phyloP scores from a whole-genome alignment of 345 rosid genomes.

The Pseudoturritis turrita region DNA sequence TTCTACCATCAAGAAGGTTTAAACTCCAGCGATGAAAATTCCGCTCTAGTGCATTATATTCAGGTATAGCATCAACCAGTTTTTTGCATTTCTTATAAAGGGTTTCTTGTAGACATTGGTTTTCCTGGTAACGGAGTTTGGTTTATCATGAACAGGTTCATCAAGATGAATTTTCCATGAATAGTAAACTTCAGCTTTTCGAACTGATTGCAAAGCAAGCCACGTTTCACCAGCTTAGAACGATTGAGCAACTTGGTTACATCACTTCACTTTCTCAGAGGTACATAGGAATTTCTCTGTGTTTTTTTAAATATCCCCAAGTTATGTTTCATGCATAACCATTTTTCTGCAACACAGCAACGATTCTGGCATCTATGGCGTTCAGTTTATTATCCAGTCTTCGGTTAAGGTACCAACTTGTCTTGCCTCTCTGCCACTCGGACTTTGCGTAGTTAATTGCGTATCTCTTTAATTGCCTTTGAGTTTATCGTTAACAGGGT shows the following conservation, averaged over 20 bases:
- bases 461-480: not conserved
- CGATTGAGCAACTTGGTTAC: slow-evolving; percentile 89
- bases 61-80: slow-evolving; percentile 46
- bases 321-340: not conserved
- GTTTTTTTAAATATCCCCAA: not conserved
- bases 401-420: slow-evolving; percentile 49
- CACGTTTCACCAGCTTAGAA: slow-evolving; percentile 89
- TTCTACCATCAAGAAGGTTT: slow-evolving; percentile 55
- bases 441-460: not conserved
- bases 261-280: slow-evolving; percentile 56
- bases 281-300: slow-evolving; percentile 23
- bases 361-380: slow-evolving; percentile 62
- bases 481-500: slow-evolving; percentile 36
- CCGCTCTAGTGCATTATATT: slow-evolving; percentile 75
- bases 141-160: slow-evolving; percentile 46
- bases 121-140: not conserved
- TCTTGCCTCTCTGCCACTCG: not conserved
- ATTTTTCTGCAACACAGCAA: slow-evolving; percentile 37
- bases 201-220: slow-evolving; percentile 64
- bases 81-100: not conserved
- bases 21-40: slow-evolving; percentile 78
- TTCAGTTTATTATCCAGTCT: slow-evolving; percentile 77
- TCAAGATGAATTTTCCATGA: slow-evolving; percentile 63
- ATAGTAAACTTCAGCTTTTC: slow-evolving; percentile 67
- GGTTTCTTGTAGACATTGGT: not conserved